Percentiles rank a stretch among this genome's conserved stretches.
Conservation (phyloP, 2,329 filamentous ascomycete genomes). For the Colletotrichum sp. region DNA sequence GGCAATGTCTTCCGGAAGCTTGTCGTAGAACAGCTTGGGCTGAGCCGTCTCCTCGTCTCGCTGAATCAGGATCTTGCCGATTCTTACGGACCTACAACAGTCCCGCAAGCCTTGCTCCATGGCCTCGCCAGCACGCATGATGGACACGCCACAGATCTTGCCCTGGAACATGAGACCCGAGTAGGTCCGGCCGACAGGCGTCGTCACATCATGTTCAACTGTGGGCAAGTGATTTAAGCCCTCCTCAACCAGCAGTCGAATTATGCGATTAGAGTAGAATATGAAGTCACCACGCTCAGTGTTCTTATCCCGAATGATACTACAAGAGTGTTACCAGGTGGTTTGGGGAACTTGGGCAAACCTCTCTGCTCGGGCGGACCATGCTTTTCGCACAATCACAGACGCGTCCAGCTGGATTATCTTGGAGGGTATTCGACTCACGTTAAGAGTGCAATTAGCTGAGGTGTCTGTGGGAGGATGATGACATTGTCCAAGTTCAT, state of each 20-base stretch:
- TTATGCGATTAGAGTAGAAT: conserved; percentile 98
- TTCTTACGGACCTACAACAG: conserved; percentile 96
- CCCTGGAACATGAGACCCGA: conserved; percentile 93
- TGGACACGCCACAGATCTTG: conserved; percentile 97
- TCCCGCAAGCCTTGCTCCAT: conserved; percentile 98
- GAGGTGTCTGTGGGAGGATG: conserved; percentile 89
- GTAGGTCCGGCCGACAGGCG: conserved; percentile 87
- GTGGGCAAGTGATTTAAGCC: conserved; percentile 96
- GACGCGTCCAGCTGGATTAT: background rate
- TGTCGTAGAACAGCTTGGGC: conserved; percentile 97
- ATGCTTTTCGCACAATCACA: background rate
- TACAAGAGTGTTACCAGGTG: conserved; percentile 40
- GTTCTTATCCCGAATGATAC: conserved; percentile 92
- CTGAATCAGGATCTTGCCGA: conserved; percentile 98
- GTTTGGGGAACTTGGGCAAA: background rate
- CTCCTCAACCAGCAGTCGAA: conserved; percentile 94
- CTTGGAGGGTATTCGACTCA: conserved; percentile 53
- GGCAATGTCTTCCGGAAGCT: conserved; percentile 91
- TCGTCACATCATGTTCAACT: conserved; percentile 85
- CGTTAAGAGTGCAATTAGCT: conserved; percentile 97
- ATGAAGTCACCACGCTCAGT: conserved; percentile 96
- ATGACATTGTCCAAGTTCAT: conserved; percentile 87
- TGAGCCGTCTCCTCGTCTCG: conserved; percentile 92
- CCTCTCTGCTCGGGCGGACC: background rate
- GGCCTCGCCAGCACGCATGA: conserved; percentile 96